These are phyloP conservation scores for Umbilicaria muhlenbergii DNA, from an alignment of 495 filamentous ascomycete genomes.

Conservation along the genomic window DNA sequence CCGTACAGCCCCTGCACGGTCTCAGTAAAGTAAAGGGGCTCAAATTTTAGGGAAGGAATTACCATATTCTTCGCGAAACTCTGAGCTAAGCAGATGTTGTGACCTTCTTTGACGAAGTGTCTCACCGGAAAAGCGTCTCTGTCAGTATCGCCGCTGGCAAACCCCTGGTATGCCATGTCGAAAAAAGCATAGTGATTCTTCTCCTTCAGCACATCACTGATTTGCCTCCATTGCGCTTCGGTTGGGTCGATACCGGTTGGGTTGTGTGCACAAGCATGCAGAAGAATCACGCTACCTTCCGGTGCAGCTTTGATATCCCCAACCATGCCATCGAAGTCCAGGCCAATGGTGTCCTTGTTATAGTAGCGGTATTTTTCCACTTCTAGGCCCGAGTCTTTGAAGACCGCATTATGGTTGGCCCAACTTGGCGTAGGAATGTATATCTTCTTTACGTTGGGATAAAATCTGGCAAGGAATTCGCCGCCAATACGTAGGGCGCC, in stretches of 20 bases:
- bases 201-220: constrained; percentile 77
- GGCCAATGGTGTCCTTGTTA: constrained; percentile 94
- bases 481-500: constrained; percentile 89
- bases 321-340: constrained; percentile 91
- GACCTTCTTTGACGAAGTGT: constrained; percentile 84
- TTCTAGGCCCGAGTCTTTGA: constrained; percentile 80
- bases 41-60: constrained; percentile 8
- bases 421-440: constrained; percentile 93
- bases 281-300: constrained; percentile 70
- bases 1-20: constrained; percentile 70
- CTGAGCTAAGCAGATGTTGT: constrained; percentile 78
- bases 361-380: constrained; percentile 96
- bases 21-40: constrained; percentile 1
- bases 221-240: constrained; percentile 80
- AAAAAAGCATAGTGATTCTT: constrained; percentile 91
- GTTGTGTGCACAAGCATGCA: constrained; percentile 98
- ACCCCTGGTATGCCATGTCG: constrained; percentile 99
- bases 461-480: constrained; percentile 82
- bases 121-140: constrained; percentile 84
- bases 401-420: constrained; percentile 96
- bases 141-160: constrained; percentile 84
- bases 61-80: constrained; percentile 99
- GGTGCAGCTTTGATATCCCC: constrained; percentile 83
- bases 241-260: constrained; percentile 96
- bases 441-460: constrained; percentile 78